Base-by-base conservation (phyloP, 176 grass and related monocot species). In the Lolium rigidum region DNA sequence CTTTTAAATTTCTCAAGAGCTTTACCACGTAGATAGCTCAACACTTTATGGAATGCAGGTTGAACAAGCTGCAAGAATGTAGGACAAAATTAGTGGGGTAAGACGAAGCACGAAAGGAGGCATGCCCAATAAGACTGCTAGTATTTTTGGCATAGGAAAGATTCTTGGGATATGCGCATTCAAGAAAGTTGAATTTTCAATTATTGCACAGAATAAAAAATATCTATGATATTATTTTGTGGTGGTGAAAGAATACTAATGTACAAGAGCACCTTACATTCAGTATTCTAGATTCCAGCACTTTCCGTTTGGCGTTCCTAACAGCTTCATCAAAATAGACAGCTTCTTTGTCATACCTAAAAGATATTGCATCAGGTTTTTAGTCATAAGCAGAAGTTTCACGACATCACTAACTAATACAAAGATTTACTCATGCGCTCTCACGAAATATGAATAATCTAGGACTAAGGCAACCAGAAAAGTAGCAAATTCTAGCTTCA, bases 321-420 rank as follows among this genome's bases (percentile, higher is more conserved):
- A 98, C 97, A 18, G 90, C 90, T 88, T 96, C 97, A 82, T 98
- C 94, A 88, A 98, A 98, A 88, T 95, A 98, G 28, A 92, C 17
- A 46, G 97, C 94, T 92, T 98, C 97, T 77, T 82, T 91, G 59
- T 98, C 97, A 77, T 96, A 98, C 87, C 97, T 98, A 70, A 15
- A 68, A 89, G 50, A 57, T 68, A 76, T 82, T 51, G 63, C 60
- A 78, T 82, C 47, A 81, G 31, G 87, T 91, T 24, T 91, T 24
- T 59, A 61, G 54, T 77, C 39, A 47, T 77, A 43, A 77, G 37
- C 28, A 9, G 1, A 77, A 77, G n/a, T 35, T 63, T 54, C 17
- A 4, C 20, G 17, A 68, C 58, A 61, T 28, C 46, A n/a, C 41
- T 35, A 62, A 76, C 25, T 10, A 66, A 76, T 75, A 84, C 49